Base-by-base conservation (phyloP, 805 yeast genomes). In the Torulaspora franciscae region DNA sequence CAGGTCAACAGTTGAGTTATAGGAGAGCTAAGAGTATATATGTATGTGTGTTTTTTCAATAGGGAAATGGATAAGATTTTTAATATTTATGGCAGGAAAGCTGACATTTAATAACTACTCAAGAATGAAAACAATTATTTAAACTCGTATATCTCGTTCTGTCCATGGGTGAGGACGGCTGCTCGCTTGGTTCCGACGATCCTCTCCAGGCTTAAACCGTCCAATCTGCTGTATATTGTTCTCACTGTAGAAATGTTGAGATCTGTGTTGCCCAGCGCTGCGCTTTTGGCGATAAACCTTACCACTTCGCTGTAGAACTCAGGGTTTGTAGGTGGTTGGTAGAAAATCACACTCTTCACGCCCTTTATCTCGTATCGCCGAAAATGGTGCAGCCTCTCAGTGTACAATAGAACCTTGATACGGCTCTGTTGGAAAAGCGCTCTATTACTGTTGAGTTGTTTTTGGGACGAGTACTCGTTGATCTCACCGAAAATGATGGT, bases 301-400 rank as follows among this genome's bases (percentile, higher is more conserved):
- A 84, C 74, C 38, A 87, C 73, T 61, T 93, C 96, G 25, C 76
- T 73, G 65, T 90, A 93, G 60, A 88, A 93, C 32, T 73, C 61
- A 7, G 96, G 95, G 61, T 91, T 89, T 11, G 81, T 71, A 10
- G 99, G 98, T 15, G 85, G 73, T 27, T 83, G 87, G 64, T 88
- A 93, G 69, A 93, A 80, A 6, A 91, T 63, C 13, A 93, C 74
- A 45, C 81, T 84, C 59, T 85, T 83, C 17, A 87, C 95, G 23
- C 98, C 98, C 47, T 75, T 78, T 41, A 93, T 72, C 46, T 85
- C 90, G 63, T 77, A 90, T 42, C 98, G 75, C 52, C 96, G 79
- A 70, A 81, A 93, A 61, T 87, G 93, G 65, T 93, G 98, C 61
- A 91, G 70, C 73, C 99, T 82, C 58, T 91, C 98, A 0, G 97